phyloP scores from a whole-genome alignment of 2,329 filamentous ascomycete genomes.

The Ascochyta viciae-villosae region DNA sequence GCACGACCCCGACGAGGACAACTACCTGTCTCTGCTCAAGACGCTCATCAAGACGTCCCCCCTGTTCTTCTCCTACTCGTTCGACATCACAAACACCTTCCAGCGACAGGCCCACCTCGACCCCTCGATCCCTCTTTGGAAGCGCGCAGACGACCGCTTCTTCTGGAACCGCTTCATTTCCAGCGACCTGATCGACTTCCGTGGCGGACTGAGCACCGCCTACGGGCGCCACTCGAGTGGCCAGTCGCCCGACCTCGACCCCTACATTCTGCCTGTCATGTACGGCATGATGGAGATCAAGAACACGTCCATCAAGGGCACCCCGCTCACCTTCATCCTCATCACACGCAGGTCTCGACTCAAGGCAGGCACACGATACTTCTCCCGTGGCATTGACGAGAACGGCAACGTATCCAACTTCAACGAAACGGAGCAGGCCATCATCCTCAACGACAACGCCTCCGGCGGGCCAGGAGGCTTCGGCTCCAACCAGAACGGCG shows the following conservation, averaged over 20 bases:
- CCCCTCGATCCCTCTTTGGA: constrained; percentile 79
- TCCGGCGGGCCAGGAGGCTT: constrained; percentile 78
- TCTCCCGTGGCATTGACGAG: constrained; percentile 92
- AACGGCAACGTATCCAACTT: constrained; percentile 97
- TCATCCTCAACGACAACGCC: constrained; percentile 83
- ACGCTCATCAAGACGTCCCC: constrained; percentile 81
- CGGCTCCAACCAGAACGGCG: constrained; percentile 77
- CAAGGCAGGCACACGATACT: constrained; percentile 90
- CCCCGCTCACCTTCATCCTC: constrained; percentile 81
- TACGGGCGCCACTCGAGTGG: constrained; percentile 67
- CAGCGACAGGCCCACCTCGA: constrained; percentile 87
- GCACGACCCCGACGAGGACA: constrained; percentile 92
- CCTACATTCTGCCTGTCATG: constrained; percentile 93
- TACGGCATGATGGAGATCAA: constrained; percentile 95
- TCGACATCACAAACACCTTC: constrained; percentile 96
- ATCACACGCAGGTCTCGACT: constrained; percentile 90
- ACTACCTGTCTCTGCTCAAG: constrained; percentile 83
- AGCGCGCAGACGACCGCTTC: constrained; percentile 92
- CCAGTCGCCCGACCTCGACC: constrained; percentile 79
- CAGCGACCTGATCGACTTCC: constrained; percentile 89
- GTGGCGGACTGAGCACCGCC: constrained; percentile 62
- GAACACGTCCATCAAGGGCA: constrained; percentile 83
- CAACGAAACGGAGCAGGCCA: constrained; percentile 95
- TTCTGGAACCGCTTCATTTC: constrained; percentile 98
- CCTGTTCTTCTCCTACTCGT: constrained; percentile 98